Evolutionary conservation across 1,284 basidiomycete species (phyloP).

Genomic region (Irpex lacteus): DNA sequence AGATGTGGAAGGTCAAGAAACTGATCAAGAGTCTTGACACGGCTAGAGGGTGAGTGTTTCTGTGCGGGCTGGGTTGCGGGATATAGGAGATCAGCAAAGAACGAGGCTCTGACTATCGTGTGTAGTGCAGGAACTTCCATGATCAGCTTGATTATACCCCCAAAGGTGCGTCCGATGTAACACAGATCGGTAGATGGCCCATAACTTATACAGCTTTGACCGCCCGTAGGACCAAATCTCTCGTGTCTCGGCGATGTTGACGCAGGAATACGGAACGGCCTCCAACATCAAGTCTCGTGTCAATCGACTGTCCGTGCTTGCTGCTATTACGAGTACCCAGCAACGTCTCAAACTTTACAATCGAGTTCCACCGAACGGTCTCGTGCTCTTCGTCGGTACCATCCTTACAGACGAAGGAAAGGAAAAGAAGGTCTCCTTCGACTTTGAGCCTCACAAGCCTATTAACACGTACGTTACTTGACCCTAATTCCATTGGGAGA

Average conservation of each 20-base stretch:
- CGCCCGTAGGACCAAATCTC: slow-evolving; percentile 90
- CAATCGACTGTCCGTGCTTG: slow-evolving; percentile 95
- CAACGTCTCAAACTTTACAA: slow-evolving; percentile 97
- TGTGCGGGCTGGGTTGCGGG: not conserved
- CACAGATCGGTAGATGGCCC: slow-evolving; percentile 16
- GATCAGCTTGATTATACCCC: slow-evolving; percentile 97
- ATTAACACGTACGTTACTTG: slow-evolving; percentile 85
- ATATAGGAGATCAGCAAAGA: slow-evolving; percentile 6
- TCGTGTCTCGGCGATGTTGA: slow-evolving; percentile 92
- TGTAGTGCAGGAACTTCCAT: slow-evolving; percentile 93
- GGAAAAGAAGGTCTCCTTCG: slow-evolving; percentile 97
- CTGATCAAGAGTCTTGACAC: slow-evolving; percentile 94
- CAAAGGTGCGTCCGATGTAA: slow-evolving; percentile 61
- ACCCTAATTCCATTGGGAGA: too few relatives aligned
- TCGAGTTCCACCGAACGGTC: slow-evolving; percentile 93
- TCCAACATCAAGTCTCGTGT: slow-evolving; percentile 99
- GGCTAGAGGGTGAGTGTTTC: slow-evolving; percentile 73
- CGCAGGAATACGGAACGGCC: slow-evolving; percentile 96
- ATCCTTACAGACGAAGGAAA: slow-evolving; percentile 98
- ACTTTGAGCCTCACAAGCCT: slow-evolving; percentile 97
- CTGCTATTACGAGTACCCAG: slow-evolving; percentile 99
- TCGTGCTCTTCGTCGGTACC: slow-evolving; percentile 97
- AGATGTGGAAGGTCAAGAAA: slow-evolving; percentile 98
- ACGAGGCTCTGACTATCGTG: slow-evolving; percentile 17
- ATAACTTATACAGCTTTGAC: slow-evolving; percentile 5